A percentile compares a stretch with the other conserved stretches of the same genome.
phyloP scores from a whole-genome alignment of 2,329 filamentous ascomycete genomes.

The Microdochium trichocladiopsis region DNA sequence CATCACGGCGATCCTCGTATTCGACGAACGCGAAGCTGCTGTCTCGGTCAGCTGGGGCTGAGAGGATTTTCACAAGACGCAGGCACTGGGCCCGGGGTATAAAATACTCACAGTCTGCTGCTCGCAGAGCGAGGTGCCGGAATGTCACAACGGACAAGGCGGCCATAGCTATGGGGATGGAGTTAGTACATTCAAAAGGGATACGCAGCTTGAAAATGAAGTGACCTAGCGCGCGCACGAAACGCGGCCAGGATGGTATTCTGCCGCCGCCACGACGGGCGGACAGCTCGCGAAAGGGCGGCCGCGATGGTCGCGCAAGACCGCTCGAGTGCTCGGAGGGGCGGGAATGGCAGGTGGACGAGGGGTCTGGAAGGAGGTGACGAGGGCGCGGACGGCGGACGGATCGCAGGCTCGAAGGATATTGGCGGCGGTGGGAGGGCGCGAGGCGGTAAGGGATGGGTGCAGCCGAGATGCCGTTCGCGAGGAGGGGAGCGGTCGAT shows the following conservation, averaged over 20 bases:
- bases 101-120: constrained; percentile 78
- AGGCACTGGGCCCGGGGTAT: background rate
- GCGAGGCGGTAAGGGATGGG: constrained; percentile 23
- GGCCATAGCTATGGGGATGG: constrained; percentile 69
- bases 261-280: background rate
- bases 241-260: background rate
- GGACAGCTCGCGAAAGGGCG: background rate
- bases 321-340: background rate
- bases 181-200: background rate
- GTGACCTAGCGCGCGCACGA: background rate
- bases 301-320: background rate
- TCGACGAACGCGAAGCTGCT: constrained; percentile 92
- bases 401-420: constrained; percentile 12
- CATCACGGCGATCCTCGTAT: constrained; percentile 96
- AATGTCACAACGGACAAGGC: constrained; percentile 96
- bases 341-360: constrained; percentile 6
- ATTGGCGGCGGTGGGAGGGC: constrained; percentile 14
- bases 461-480: constrained; percentile 31
- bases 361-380: constrained; percentile 6
- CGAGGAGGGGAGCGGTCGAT: constrained; percentile 31
- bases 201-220: background rate
- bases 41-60: constrained; percentile 4
- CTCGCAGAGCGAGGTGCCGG: constrained; percentile 89
- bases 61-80: background rate
- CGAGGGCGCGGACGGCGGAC: constrained; percentile 9